Evolutionary conservation across 371 early-diverging fungal species (phyloP), one percentile per base, ranked within the genome.

Genomic region (Spiromyces aspiralis): DNA sequence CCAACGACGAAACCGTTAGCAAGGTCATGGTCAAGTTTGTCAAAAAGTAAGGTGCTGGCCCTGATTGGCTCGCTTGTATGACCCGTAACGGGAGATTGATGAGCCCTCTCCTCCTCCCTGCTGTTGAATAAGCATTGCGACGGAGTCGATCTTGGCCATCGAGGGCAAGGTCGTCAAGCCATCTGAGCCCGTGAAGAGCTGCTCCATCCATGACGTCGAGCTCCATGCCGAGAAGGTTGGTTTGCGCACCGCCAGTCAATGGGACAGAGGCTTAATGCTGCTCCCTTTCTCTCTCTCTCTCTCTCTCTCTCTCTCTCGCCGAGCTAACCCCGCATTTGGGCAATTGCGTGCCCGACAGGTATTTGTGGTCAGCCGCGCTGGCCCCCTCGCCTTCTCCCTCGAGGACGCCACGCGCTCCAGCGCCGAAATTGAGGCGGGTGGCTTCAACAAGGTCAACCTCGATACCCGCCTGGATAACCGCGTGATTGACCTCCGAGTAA

Each of bases 401-500:
- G 99, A 97, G 67, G 98, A 98, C 67, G 98, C 96, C 27, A 75
- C 89, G 3, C 81, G 93, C 22, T 84, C 88, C 21, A 86, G 84
- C 52, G 64, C 74, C n/a, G 87, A 90, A 49, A 79, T 77, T 64
- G 85, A 81, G 55, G 81, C 81, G 56, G 82, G 81, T 51, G 57
- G 72, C 6, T 77, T 81, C 53, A 72, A 69, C 64, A 80, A 83
- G 50, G 96, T 99, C 51, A 77, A 73, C 56, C 75, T 97, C 53
- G 87, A 90, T 70, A 95, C 97, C 22, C 83, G 98, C 53, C 83
- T 99, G 47, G 85, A 99, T 80, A 84, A 92, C 77, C 86, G 99
- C 56, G 80, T 92, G 25, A 77, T 99, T 48, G 99, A 99, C 70
- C 75, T 99, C 50, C 80, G 99, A n/a, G n/a, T n/a, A n/a, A n/a